These are phyloP conservation scores for Fraxinus paxiana DNA, from an alignment of 305 asterid species.

Conservation along the genomic window DNA sequence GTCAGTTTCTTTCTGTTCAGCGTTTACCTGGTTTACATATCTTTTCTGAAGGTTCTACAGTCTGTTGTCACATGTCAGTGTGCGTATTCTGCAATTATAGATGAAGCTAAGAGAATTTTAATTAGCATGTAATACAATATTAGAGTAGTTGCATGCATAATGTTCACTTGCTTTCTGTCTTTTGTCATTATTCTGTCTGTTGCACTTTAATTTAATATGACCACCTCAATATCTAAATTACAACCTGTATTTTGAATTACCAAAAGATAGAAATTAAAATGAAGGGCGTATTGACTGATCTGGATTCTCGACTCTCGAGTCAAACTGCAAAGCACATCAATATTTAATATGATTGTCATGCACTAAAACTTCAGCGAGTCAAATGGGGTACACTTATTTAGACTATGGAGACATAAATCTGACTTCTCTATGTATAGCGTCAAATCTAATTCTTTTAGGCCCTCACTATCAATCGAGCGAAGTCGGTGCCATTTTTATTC, in stretches of 20 bases:
- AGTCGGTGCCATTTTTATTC: not conserved
- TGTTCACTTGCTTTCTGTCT: not conserved
- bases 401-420: not conserved
- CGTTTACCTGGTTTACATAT: not conserved
- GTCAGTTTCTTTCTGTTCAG: not conserved
- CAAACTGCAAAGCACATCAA: not conserved
- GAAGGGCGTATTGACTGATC: not conserved
- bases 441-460: not conserved
- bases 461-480: not conserved
- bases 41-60: not conserved
- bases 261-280: not conserved
- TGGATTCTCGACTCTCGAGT: not conserved
- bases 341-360: not conserved
- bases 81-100: not conserved
- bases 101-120: not conserved
- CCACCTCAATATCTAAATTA: not conserved
- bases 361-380: not conserved
- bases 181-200: not conserved
- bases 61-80: not conserved
- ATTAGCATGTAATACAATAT: not conserved
- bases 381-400: not conserved
- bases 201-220: not conserved
- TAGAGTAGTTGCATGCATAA: not conserved
- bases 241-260: not conserved
- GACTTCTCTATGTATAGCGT: not conserved